Evolutionary conservation across 2,329 filamentous ascomycete genomes (phyloP).

Genomic region (Xylariaceae sp.): DNA sequence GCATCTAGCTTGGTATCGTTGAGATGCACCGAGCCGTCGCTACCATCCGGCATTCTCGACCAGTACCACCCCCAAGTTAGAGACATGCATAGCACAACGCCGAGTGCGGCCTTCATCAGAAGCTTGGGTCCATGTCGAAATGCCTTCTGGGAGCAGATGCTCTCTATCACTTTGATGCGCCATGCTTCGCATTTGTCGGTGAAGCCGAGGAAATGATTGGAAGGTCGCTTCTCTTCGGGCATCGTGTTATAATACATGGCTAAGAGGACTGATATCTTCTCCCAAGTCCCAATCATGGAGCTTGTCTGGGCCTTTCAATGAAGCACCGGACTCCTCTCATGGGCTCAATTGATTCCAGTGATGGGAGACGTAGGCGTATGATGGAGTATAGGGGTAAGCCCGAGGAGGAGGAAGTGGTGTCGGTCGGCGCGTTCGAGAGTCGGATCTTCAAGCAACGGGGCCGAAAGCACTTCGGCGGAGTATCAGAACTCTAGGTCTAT

Average conservation of each 20-base stretch:
- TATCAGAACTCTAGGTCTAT: no score
- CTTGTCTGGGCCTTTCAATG: background rate
- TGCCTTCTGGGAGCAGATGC: conserved; percentile 16
- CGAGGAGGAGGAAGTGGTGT: no score
- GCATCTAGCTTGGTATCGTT: conserved; percentile 12
- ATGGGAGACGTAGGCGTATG: no score
- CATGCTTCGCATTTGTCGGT: background rate
- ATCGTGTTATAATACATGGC: background rate
- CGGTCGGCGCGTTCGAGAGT: no score
- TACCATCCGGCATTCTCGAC: background rate
- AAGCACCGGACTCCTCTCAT: no score
- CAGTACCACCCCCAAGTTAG: conserved; percentile 17
- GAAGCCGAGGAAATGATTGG: background rate
- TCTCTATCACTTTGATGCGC: conserved; percentile 13
- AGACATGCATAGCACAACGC: conserved; percentile 18
- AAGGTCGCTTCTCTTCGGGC: background rate
- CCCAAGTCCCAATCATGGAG: background rate
- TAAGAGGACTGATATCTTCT: background rate
- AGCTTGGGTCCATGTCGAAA: conserved; percentile 21
- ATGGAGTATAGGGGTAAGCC: no score
- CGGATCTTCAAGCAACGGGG: no score
- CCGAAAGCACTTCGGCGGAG: no score
- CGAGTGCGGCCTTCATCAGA: conserved; percentile 19
- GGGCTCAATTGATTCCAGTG: no score
- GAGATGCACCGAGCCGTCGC: background rate